Percentiles rank a stretch among this genome's conserved stretches.
Conservation (phyloP, 495 filamentous ascomycete genomes). For the Neurospora pannonica region DNA sequence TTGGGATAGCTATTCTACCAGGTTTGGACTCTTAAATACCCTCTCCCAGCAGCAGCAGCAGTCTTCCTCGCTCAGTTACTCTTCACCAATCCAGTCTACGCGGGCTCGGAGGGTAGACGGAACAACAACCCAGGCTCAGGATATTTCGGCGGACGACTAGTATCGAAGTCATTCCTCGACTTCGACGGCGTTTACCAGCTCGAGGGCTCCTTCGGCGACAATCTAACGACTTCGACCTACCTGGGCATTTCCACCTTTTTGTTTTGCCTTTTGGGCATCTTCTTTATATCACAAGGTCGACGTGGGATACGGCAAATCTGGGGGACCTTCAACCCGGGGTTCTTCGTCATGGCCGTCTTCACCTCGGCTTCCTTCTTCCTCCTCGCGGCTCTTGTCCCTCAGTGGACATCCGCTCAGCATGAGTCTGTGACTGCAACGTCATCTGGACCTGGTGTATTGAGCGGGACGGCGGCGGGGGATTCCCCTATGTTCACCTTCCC, state of each 20-base stretch:
- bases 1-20: neutral
- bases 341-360: conserved; percentile 15
- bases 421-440: neutral
- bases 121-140: neutral
- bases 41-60: neutral
- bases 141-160: neutral
- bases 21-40: neutral
- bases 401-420: neutral
- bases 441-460: neutral
- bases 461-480: neutral
- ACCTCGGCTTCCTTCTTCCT: conserved; percentile 8
- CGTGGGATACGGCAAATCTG: neutral
- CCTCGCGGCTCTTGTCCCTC: conserved; percentile 2
- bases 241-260: neutral
- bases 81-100: neutral
- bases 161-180: neutral
- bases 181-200: neutral
- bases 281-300: neutral
- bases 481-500: conserved; percentile 36
- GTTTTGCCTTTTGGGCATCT: neutral
- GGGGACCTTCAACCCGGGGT: neutral
- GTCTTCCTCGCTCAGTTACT: neutral
- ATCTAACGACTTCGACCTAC: neutral
- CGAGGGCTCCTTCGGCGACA: neutral
- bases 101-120: neutral